These are phyloP conservation scores for Combretum micranthum DNA, from an alignment of 345 rosid species.

Conservation along the genomic window DNA sequence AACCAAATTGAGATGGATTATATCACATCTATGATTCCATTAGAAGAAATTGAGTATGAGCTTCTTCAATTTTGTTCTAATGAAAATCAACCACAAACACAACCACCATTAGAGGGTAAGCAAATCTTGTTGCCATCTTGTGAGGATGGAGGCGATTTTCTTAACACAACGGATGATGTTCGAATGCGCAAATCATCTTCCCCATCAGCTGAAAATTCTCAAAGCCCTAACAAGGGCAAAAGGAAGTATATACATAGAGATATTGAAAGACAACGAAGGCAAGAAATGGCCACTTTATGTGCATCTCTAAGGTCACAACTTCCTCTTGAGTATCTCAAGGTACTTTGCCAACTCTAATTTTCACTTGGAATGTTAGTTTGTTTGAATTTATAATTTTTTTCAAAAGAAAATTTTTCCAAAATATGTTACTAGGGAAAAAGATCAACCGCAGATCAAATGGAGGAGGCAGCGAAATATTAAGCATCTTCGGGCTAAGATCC, in stretches of 20 bases:
- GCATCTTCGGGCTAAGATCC: slow-evolving; percentile 19
- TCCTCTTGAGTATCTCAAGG: slow-evolving; percentile 32
- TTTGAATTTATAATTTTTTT: too few relatives aligned
- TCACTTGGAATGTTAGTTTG: too few relatives aligned
- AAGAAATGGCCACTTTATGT: slow-evolving; percentile 24
- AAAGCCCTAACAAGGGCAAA: too few relatives aligned
- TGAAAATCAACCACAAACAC: not conserved
- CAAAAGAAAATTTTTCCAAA: too few relatives aligned
- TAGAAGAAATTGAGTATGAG: not conserved
- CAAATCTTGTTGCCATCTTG: too few relatives aligned
- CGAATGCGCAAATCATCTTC: too few relatives aligned
- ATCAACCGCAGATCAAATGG: slow-evolving; percentile 32
- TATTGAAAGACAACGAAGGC: slow-evolving; percentile 38
- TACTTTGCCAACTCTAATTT: not conserved
- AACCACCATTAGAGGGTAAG: too few relatives aligned
- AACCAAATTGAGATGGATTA: too few relatives aligned
- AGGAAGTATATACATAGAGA: slow-evolving; percentile 31
- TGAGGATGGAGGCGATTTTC: too few relatives aligned
- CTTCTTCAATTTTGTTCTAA: not conserved
- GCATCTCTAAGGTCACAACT: slow-evolving; percentile 32
- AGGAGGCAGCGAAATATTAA: slow-evolving; percentile 38
- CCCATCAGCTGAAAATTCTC: too few relatives aligned
- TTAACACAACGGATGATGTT: too few relatives aligned
- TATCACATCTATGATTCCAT: too few relatives aligned
- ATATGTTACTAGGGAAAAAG: slow-evolving; percentile 37